Percentiles rank a stretch among this genome's conserved stretches.
Evolutionary conservation across 345 rosid genomes (phyloP).

Genomic region (Eucalyptus grandis): DNA sequence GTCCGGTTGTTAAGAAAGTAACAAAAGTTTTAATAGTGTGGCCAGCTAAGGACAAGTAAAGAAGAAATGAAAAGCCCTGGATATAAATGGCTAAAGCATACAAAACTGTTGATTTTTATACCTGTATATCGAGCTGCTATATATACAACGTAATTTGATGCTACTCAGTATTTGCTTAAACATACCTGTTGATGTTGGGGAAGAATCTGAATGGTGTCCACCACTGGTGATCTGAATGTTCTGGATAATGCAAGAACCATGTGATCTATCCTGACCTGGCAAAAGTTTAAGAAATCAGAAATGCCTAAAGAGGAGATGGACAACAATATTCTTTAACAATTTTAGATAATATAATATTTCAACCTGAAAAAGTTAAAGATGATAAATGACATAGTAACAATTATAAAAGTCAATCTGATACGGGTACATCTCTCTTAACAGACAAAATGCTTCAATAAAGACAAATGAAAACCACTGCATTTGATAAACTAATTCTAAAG

Average conservation of each 20-base stretch:
- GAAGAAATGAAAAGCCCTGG: not conserved
- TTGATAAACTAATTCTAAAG: not conserved
- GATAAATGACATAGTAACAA: not conserved
- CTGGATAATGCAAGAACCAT: constrained; percentile 80
- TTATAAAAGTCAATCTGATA: not conserved
- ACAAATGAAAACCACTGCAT: not conserved
- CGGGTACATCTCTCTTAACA: not conserved
- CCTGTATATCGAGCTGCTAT: not conserved
- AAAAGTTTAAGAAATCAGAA: not conserved
- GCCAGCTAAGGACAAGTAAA: not conserved
- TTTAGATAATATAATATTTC: not conserved
- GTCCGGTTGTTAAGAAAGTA: not conserved
- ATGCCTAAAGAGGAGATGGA: not conserved
- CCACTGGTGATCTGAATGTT: constrained; percentile 65
- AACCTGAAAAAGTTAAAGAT: not conserved
- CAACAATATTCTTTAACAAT: not conserved
- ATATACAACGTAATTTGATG: not conserved
- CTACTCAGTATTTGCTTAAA: not conserved
- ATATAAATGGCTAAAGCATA: not conserved
- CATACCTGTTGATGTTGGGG: constrained; percentile 96
- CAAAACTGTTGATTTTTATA: not conserved
- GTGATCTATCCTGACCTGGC: constrained; percentile 72
- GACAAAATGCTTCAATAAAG: not conserved
- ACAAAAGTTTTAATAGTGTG: not conserved
- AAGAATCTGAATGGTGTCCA: constrained; percentile 81